These are phyloP conservation scores for Capsella bursapastoris DNA, from an alignment of 345 rosid genomes.

Conservation along the genomic window DNA sequence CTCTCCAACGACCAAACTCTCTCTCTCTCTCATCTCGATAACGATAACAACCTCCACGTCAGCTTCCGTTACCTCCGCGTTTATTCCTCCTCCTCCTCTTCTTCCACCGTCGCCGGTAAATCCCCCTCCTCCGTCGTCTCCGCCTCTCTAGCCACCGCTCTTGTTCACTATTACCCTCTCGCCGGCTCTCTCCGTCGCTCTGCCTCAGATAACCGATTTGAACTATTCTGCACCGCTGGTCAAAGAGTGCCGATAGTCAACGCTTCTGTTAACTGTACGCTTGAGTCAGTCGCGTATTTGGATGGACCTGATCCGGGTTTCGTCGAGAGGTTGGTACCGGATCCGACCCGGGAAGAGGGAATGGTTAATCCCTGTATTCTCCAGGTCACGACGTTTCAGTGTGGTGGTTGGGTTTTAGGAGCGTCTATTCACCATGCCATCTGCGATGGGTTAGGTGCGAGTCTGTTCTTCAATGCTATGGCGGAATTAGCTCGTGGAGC, in stretches of 20 bases:
- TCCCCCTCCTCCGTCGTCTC: conserved; percentile 50
- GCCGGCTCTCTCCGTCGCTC: conserved; percentile 53
- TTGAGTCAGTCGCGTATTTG: conserved; percentile 56
- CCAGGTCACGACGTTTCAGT: conserved; percentile 71
- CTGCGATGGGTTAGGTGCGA: conserved; percentile 85
- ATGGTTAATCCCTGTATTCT: conserved; percentile 66
- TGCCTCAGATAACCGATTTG: conserved; percentile 46
- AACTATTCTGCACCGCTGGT: conserved; percentile 50
- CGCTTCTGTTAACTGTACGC: conserved; percentile 62
- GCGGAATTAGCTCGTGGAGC: conserved; percentile 81
- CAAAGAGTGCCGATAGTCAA: conserved; percentile 63
- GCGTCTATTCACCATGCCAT: conserved; percentile 72
- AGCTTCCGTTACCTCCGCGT: conserved; percentile 83
- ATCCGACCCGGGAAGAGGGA: conserved; percentile 56
- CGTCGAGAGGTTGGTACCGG: conserved; percentile 62
- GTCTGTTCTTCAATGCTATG: conserved; percentile 67
- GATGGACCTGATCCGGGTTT: conserved; percentile 65
- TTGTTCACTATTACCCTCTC: conserved; percentile 70
- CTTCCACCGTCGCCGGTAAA: conserved; percentile 41
- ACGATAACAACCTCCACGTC: conserved; percentile 66
- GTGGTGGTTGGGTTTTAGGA: conserved; percentile 78
- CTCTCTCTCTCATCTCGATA: conserved; percentile 73
- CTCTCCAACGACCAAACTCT: conserved; percentile 56
- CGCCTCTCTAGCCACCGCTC: conserved; percentile 61
- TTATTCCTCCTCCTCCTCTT: conserved; percentile 45